Evolutionary conservation across 2,329 filamentous ascomycete species (phyloP).

Genomic region (Penicillium sp.): DNA sequence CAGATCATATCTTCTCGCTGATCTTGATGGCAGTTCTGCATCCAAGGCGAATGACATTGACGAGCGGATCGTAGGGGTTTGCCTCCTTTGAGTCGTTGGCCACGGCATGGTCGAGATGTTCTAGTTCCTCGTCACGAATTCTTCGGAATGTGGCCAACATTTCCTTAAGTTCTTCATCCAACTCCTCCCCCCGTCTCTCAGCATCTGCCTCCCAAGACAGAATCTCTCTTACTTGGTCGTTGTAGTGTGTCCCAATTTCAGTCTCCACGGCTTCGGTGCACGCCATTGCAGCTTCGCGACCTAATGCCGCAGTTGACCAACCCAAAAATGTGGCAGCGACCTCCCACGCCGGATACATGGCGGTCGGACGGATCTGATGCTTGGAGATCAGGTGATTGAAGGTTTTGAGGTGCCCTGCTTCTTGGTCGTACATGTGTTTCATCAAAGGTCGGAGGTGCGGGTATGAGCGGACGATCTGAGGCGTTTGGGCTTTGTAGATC

Average conservation of each 20-base stretch:
- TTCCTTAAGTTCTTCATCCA: slow-evolving; percentile 72
- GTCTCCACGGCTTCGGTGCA: slow-evolving; percentile 98
- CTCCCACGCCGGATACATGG: slow-evolving; percentile 88
- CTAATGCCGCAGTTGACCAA: slow-evolving; percentile 85
- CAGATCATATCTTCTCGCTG: slow-evolving; percentile 50
- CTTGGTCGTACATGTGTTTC: slow-evolving; percentile 98
- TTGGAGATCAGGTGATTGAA: slow-evolving; percentile 81
- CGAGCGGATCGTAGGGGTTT: slow-evolving; percentile 83
- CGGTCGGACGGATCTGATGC: slow-evolving; percentile 88
- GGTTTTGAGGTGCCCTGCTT: slow-evolving; percentile 78
- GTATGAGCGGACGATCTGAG: slow-evolving; percentile 72
- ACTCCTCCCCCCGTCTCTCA: slow-evolving; percentile 72
- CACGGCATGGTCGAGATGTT: slow-evolving; percentile 93
- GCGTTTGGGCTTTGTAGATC: slow-evolving; percentile 88
- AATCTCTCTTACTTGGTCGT: slow-evolving; percentile 79
- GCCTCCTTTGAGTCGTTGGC: slow-evolving; percentile 90
- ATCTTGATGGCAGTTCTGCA: slow-evolving; percentile 93
- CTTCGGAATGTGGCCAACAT: slow-evolving; percentile 72
- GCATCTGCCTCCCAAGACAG: slow-evolving; percentile 77
- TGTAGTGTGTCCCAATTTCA: slow-evolving; percentile 95
- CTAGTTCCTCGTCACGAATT: slow-evolving; percentile 92
- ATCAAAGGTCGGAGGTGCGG: slow-evolving; percentile 87
- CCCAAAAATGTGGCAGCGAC: slow-evolving; percentile 76
- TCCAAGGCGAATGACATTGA: slow-evolving; percentile 81
- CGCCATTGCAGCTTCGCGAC: slow-evolving; percentile 93